Conservation (phyloP, 2,329 filamentous ascomycete species). For the Tolypocladium paradoxum region DNA sequence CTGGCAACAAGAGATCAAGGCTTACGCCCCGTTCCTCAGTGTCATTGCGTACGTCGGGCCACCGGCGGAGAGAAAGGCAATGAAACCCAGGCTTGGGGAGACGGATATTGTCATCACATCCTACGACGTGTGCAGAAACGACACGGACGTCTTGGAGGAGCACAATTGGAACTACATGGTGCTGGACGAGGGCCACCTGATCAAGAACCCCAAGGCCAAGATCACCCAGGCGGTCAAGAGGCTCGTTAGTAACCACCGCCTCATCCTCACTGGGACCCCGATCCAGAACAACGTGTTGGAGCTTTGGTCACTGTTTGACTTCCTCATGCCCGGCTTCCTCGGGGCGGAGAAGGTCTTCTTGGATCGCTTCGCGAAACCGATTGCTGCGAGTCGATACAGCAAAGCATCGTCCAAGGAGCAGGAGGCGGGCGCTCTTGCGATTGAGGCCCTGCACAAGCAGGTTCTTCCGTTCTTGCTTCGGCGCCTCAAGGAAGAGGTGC, state of each 20-base stretch:
- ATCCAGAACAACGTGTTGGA: constrained; percentile 98
- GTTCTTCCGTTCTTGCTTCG: constrained; percentile 92
- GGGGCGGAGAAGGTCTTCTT: constrained; percentile 92
- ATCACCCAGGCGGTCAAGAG: constrained; percentile 88
- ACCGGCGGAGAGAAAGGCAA: constrained; percentile 64
- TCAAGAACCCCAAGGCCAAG: constrained; percentile 98
- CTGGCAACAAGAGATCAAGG: constrained; percentile 96
- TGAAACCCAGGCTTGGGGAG: constrained; percentile 57
- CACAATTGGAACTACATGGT: constrained; percentile 97
- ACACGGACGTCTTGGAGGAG: constrained; percentile 71
- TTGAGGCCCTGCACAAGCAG: constrained; percentile 97
- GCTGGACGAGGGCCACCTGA: constrained; percentile 92
- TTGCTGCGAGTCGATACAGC: constrained; percentile 85
- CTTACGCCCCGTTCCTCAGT: constrained; percentile 87
- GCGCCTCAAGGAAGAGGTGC: constrained; percentile 92
- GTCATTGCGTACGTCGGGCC: constrained; percentile 88
- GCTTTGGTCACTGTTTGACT: constrained; percentile 96
- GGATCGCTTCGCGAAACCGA: constrained; percentile 89
- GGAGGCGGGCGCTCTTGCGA: constrained; percentile 88
- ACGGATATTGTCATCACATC: constrained; percentile 95
- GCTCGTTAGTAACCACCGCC: constrained; percentile 79
- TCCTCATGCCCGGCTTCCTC: constrained; percentile 96
- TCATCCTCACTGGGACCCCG: constrained; percentile 92
- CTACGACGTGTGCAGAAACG: constrained; percentile 95
- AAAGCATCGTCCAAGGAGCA: constrained; percentile 98